Base-by-base conservation (phyloP, 2,329 filamentous ascomycete genomes). In the Tolypocladium endophyticum region DNA sequence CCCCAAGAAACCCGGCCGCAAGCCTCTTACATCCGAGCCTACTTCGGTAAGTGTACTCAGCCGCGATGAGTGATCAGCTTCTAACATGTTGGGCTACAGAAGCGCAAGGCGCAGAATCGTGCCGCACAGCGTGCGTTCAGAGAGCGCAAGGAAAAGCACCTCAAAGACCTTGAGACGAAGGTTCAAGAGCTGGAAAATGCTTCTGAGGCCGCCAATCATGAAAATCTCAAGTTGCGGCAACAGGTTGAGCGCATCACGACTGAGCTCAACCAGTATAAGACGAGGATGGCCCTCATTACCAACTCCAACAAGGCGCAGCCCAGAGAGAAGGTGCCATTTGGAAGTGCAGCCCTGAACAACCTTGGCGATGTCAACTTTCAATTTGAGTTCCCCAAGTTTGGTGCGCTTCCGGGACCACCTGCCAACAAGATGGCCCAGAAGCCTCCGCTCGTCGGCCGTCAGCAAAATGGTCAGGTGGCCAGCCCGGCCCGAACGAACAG, bases 381-480 rank as follows among this genome's bases (percentile, higher is more conserved):
- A 65, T 97, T 99, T 67, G 93, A 97, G 66, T 97, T 97, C 64
- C 93, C 94, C 64, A 92, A 89, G 70, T 97, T 99, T 68, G 94
- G 94, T 55, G 82, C 86, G 61, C 81, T 95, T 33, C 81, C 83
- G 0, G 79, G 81, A 6, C 76, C 79, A 9, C 66, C 71, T 1
- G 61, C 64, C 57, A 69, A 63, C 61, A 70, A 70, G 60, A 63
- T 69, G 54, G 64, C 65, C 54, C 65, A 66, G 5, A 58, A 64
- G 18, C 71, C 72, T n/a, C 71, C 70, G 36, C 68, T 72, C 9
- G 66, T 70, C 16, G 73, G 71, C 62, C 71, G 73, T 18, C 67
- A 65, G 20, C 65, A 67, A 56, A 65, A 66, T 50, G 59, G 56
- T 20, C 58, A 67, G 16, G 59, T 64, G 20, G 56, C 64, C 33